Percentiles rank a stretch among this genome's conserved stretches.
Evolutionary conservation across 2,329 filamentous ascomycete genomes (phyloP).

Genomic region (Penicillium sclerotigenum): DNA sequence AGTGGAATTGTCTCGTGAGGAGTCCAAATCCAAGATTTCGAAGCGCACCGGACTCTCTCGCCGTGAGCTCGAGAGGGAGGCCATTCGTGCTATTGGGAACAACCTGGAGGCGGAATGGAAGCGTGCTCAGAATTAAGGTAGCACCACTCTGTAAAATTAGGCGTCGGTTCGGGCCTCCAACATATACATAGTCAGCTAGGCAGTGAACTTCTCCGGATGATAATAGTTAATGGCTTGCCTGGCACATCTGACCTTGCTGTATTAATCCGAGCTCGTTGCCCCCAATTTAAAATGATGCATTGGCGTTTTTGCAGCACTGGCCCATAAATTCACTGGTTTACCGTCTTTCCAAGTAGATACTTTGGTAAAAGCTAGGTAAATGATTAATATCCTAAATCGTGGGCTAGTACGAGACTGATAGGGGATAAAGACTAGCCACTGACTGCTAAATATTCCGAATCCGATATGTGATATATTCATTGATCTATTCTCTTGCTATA

Average conservation of each 20-base stretch:
- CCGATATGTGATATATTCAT: no score
- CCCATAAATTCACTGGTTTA: neutral
- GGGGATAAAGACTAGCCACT: no score
- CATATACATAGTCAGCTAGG: neutral
- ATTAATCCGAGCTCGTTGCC: neutral
- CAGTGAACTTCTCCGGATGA: neutral
- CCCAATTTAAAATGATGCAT: neutral
- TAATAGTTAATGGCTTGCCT: neutral
- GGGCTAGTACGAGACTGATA: neutral
- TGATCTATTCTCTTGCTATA: no score
- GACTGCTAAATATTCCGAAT: neutral
- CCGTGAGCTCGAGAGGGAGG: constrained; percentile 28
- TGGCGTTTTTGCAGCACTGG: neutral
- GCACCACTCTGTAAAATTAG: no score
- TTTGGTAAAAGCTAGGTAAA: neutral
- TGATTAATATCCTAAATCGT: neutral
- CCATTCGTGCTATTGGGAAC: constrained; percentile 29
- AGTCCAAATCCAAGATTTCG: constrained; percentile 28
- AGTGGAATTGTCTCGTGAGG: constrained; percentile 37
- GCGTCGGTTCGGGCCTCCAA: no score
- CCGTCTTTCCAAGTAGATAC: no score
- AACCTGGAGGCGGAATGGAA: constrained; percentile 31
- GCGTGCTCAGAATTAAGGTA: neutral
- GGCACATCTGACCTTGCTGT: no score
- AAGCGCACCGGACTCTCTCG: constrained; percentile 27